These are phyloP conservation scores for Colletotrichum navitas DNA, from an alignment of 2,329 filamentous ascomycete species.

Conservation along the genomic window DNA sequence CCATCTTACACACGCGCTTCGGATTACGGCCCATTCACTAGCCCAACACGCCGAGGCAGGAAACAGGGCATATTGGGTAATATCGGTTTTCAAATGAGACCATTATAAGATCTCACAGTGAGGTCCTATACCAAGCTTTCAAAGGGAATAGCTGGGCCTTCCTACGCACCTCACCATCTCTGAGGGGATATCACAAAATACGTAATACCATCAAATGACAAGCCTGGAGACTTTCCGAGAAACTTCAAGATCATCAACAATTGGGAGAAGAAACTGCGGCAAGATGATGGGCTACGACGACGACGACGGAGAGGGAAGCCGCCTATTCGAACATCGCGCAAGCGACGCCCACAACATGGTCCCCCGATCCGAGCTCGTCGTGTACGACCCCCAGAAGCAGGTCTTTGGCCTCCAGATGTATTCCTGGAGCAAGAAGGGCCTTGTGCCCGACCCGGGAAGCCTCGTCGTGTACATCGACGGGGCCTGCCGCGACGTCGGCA, in stretches of 20 bases:
- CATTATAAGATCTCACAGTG: background rate
- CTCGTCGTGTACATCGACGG: constrained; percentile 46
- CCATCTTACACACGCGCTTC: background rate
- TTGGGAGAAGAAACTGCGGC: background rate
- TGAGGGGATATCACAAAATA: background rate
- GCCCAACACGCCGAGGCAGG: background rate
- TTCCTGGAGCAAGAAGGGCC: background rate
- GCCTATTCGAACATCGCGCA: constrained; percentile 6
- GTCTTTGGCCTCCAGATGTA: constrained; percentile 22
- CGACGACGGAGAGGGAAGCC: constrained; percentile 14
- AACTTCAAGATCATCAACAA: background rate
- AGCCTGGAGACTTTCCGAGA: no score
- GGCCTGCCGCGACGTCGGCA: constrained; percentile 45
- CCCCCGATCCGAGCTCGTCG: constrained; percentile 11
- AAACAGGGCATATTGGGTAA: background rate
- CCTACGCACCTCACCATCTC: background rate
- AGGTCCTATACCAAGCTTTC: background rate
- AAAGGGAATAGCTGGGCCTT: background rate
- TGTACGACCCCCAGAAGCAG: constrained; percentile 22
- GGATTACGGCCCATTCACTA: no score
- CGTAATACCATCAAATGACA: background rate
- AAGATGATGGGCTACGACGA: constrained; percentile 15
- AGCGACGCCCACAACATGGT: constrained; percentile 17
- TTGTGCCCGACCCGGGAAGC: constrained; percentile 10
- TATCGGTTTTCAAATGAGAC: background rate